Base-by-base conservation (phyloP, 805 yeast genomes). In the Wickerhamiella siamensis region DNA sequence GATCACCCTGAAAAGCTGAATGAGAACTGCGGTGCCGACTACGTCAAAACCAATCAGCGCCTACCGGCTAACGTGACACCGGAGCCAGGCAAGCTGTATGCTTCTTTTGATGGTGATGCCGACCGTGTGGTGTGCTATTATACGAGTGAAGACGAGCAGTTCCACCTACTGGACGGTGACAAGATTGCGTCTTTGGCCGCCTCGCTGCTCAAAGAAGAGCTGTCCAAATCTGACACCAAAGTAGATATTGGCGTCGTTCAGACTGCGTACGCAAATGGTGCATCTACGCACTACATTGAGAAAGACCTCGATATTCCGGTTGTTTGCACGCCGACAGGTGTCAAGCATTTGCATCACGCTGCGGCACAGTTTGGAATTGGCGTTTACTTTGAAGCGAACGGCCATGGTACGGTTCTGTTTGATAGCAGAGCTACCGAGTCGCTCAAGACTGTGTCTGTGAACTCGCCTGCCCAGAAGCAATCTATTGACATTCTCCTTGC, bases 241-340 rank as follows among this genome's bases (percentile, higher is more conserved):
- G 45, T 70, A 12, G 59, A 65, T 20, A 64, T 81, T 44, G 98
- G 96, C 6, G 91, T 87, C 4, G 86, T 91, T 26, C 98, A 91
- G 64, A 91, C 98, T 1, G 98, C 98, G 0, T 91, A 91, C 56
- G 98, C 98, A 39, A 91, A 91, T 58, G 98, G 98, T 9, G 74
- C 80, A 5, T 82, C 96, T 1, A 83, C 97, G 0, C 63, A 70
- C 31, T 88, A 74, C 55, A 65, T 88, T 22, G 68, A 69, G 34
- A 62, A 77, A 2, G 65, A 60, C 1, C 67, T 88, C 51, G 67
- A 73, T 41, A 62, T 83, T 12, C 94, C 95, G 1, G 95, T 84
- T 4, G 74, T 74, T 1, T 83, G 88, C 59, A 83, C 97, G 0
- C 79, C 94, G 34, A 91, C 98, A 2, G 98, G 98, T 32, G 98